phyloP scores from a whole-genome alignment of 2,329 filamentous ascomycete genomes.

The Endoconidiophora polonica region DNA sequence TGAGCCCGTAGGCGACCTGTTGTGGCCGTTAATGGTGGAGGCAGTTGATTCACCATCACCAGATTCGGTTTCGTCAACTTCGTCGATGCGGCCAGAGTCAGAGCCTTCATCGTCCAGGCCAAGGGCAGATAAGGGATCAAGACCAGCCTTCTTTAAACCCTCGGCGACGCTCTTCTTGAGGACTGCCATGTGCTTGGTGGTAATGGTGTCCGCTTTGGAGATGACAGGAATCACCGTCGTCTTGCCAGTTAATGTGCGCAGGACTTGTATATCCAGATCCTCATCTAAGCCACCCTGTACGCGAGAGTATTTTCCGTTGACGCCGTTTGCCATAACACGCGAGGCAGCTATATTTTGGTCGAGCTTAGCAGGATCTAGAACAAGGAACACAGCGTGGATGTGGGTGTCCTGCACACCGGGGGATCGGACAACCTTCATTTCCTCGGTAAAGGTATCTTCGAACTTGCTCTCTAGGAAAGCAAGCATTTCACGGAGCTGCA shows the following conservation, averaged over 20 bases:
- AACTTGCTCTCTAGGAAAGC: conserved; percentile 95
- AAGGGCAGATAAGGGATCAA: conserved; percentile 78
- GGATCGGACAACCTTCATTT: conserved; percentile 91
- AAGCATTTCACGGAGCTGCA: conserved; percentile 82
- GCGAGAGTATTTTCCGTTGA: conserved; percentile 21
- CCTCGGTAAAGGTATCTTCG: conserved; percentile 90
- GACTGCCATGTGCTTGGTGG: conserved; percentile 81
- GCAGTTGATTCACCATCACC: conserved; percentile 20
- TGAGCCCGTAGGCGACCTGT: conserved; percentile 22
- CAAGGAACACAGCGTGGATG: conserved; percentile 85
- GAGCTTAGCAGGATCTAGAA: conserved; percentile 74
- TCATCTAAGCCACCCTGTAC: conserved; percentile 61
- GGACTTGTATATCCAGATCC: conserved; percentile 75
- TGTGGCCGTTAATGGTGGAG: conserved; percentile 3
- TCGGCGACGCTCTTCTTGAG: conserved; percentile 85
- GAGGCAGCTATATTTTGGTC: conserved; percentile 63
- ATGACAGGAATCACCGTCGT: conserved; percentile 92
- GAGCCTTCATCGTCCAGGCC: conserved; percentile 63
- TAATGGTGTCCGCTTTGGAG: conserved; percentile 91
- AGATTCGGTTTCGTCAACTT: conserved; percentile 31
- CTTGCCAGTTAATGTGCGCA: conserved; percentile 77
- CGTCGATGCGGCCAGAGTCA: conserved; percentile 35
- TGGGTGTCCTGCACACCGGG: conserved; percentile 91
- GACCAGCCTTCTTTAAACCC: conserved; percentile 65
- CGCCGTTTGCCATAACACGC: conserved; percentile 34